A percentile compares a stretch with the other conserved stretches of the same genome.
phyloP scores from a whole-genome alignment of 1,284 basidiomycete species.

The Vanrija sp. region DNA sequence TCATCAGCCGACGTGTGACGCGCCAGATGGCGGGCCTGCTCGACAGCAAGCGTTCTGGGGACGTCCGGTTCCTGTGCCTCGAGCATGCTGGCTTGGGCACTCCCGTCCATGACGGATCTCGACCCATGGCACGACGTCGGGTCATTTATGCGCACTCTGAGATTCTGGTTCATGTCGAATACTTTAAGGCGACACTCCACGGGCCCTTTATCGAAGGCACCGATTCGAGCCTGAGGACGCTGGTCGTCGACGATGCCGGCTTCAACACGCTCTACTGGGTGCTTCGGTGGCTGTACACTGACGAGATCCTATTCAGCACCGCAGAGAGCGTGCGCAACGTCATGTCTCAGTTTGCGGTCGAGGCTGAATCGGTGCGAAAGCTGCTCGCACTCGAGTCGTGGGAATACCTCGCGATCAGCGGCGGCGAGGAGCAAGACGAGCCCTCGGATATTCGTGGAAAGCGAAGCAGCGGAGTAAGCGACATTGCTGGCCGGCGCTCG shows the following conservation, averaged over 20 bases:
- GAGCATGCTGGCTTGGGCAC: constrained; percentile 45
- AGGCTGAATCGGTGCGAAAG: constrained; percentile 9
- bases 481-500: constrained; percentile 4
- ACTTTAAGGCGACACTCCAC: constrained; percentile 72
- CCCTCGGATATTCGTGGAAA: not conserved
- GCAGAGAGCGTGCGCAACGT: constrained; percentile 49
- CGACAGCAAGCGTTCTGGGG: constrained; percentile 49
- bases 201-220: constrained; percentile 65
- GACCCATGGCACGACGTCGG: constrained; percentile 26
- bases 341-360: constrained; percentile 24
- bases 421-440: constrained; percentile 6
- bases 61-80: constrained; percentile 65
- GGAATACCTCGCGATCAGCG: constrained; percentile 8
- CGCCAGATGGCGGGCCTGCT: constrained; percentile 23
- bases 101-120: not conserved
- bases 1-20: constrained; percentile 4
- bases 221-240: constrained; percentile 42
- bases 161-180: constrained; percentile 67
- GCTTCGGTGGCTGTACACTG: constrained; percentile 63
- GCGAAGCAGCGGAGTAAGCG: not conserved
- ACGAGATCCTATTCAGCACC: constrained; percentile 53
- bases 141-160: constrained; percentile 76
- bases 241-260: constrained; percentile 74
- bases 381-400: constrained; percentile 13
- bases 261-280: constrained; percentile 80